A percentile compares a stretch with the other conserved stretches of the same genome.
These are phyloP conservation scores for Euphrasia arctica DNA, from an alignment of 305 asterid genomes.

Conservation along the genomic window DNA sequence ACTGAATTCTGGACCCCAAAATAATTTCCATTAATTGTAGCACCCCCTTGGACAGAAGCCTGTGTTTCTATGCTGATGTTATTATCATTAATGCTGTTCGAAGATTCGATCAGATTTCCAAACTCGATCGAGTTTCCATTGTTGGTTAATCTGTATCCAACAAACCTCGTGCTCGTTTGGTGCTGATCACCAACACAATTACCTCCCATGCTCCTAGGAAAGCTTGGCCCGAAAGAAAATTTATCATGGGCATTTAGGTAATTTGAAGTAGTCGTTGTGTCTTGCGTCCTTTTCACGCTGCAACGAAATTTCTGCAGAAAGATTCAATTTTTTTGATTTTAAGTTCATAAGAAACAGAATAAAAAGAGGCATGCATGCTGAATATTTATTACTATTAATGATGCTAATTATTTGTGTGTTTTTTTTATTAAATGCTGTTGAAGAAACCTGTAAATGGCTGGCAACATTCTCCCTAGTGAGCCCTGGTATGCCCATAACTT, in stretches of 20 bases:
- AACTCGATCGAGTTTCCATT: no score
- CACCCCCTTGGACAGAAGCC: no score
- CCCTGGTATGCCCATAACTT: conserved; percentile 60
- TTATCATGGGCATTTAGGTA: neutral
- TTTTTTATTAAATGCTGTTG: conserved; percentile 13
- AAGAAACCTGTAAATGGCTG: conserved; percentile 47
- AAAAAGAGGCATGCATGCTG: neutral
- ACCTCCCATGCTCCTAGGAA: no score
- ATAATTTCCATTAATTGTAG: neutral
- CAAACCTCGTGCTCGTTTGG: no score
- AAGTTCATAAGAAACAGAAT: neutral
- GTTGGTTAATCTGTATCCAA: no score
- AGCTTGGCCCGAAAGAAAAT: no score
- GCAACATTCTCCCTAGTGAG: conserved; percentile 51
- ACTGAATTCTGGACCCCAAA: conserved; percentile 14
- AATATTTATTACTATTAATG: conserved; percentile 11
- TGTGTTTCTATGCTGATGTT: no score
- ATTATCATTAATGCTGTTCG: no score
- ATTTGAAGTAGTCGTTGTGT: no score
- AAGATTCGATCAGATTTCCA: no score
- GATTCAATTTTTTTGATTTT: neutral
- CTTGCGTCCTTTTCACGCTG: conserved; percentile 33
- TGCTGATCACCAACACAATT: no score
- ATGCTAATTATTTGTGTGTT: conserved; percentile 22
- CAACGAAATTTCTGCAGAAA: conserved; percentile 65